phyloP scores from a whole-genome alignment of 73 alveolate species.

The Tetrahymena thermophila region DNA sequence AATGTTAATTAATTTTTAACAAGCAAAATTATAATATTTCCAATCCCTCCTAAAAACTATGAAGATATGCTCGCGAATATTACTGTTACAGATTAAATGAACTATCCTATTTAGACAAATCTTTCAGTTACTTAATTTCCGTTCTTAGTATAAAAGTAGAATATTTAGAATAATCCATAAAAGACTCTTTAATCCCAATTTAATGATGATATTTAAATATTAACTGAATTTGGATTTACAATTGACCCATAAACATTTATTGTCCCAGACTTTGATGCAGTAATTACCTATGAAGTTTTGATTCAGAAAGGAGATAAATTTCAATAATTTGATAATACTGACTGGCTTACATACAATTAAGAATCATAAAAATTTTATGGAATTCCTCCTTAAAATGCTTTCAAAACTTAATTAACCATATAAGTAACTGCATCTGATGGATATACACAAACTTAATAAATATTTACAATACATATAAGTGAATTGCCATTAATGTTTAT shows the following conservation, averaged over 20 bases:
- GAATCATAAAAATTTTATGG: background rate
- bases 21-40: background rate
- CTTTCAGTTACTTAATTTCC: background rate
- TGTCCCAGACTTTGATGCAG: background rate
- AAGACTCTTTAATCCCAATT: too few relatives aligned
- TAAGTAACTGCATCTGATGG: background rate
- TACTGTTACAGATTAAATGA: background rate
- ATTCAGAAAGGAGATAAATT: background rate
- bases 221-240: background rate
- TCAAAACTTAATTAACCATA: background rate
- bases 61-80: background rate
- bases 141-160: background rate
- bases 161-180: background rate
- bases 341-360: background rate
- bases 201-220: background rate
- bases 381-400: background rate
- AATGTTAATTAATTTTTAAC: background rate
- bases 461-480: too few relatives aligned
- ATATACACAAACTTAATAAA: background rate
- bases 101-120: background rate
- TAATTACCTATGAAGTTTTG: background rate
- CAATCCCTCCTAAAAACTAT: background rate
- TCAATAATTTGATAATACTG: background rate
- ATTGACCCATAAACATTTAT: background rate
- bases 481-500: background rate